These are phyloP conservation scores for Dissophora globulifera DNA, from an alignment of 192 early-diverging fungal genomes.

Conservation along the genomic window DNA sequence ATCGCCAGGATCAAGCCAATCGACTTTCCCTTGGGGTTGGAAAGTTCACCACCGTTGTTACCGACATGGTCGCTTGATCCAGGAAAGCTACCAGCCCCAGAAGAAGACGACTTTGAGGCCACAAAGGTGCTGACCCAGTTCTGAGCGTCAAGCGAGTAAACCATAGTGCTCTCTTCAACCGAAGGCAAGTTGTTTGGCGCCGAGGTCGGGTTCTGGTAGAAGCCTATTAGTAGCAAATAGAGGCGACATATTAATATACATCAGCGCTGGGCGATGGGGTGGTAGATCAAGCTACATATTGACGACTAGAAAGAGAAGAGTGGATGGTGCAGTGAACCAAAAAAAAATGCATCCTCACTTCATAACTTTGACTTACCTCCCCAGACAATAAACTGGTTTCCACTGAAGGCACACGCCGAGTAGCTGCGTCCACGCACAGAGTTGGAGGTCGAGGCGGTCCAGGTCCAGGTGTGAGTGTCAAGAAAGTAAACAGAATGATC, in stretches of 20 bases:
- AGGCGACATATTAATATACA: too few species aligned
- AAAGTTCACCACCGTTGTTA: background rate
- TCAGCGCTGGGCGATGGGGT: too few species aligned
- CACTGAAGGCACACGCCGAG: background rate
- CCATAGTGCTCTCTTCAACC: background rate
- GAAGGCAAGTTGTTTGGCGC: too few species aligned
- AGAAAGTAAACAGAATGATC: background rate
- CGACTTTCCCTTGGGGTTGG: constrained; percentile 8
- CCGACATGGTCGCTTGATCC: background rate
- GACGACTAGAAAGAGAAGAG: too few species aligned
- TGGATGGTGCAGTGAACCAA: too few species aligned
- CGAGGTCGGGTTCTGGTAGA: too few species aligned
- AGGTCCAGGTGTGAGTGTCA: background rate
- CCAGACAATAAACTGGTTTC: background rate
- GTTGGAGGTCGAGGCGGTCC: background rate
- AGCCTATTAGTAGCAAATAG: too few species aligned
- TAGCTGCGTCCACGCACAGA: background rate
- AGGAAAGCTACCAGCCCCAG: background rate
- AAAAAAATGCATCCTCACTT: too few species aligned
- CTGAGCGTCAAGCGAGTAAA: background rate
- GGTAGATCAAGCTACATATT: too few species aligned
- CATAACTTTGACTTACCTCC: background rate
- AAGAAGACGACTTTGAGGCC: background rate
- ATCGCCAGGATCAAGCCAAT: constrained; percentile 15
- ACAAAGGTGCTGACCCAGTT: background rate